Conservation (phyloP, 2,329 filamentous ascomycete species). For the Colletotrichum echinochloae region DNA sequence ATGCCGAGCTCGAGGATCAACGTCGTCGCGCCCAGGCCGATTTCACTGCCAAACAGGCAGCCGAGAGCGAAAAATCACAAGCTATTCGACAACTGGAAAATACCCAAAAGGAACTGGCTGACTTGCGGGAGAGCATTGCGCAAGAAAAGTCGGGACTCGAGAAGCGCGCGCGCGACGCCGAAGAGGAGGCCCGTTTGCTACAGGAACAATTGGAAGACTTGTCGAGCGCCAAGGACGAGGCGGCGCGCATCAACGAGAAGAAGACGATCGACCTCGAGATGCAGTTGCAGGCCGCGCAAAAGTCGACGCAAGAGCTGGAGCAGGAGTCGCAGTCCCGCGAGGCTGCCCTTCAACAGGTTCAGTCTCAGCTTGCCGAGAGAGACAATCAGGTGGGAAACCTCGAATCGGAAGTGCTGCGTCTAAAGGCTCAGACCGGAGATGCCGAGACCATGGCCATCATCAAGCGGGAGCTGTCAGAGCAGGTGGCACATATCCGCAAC, state of each 20-base stretch:
- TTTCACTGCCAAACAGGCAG: slow-evolving; percentile 74
- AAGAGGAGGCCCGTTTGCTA: slow-evolving; percentile 79
- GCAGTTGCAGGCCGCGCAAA: slow-evolving; percentile 60
- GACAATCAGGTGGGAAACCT: slow-evolving; percentile 79
- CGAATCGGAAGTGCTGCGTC: slow-evolving; percentile 83
- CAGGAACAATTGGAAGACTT: slow-evolving; percentile 87
- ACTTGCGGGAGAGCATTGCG: slow-evolving; percentile 62
- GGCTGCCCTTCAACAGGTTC: slow-evolving; percentile 67
- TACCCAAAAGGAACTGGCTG: slow-evolving; percentile 63
- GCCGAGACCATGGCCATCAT: slow-evolving; percentile 87
- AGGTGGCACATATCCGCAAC: slow-evolving; percentile 89
- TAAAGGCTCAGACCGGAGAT: slow-evolving; percentile 90
- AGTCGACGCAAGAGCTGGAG: slow-evolving; percentile 68
- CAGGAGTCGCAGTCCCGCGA: slow-evolving; percentile 69
- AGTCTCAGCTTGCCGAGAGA: slow-evolving; percentile 75
- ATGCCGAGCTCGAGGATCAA: slow-evolving; percentile 85
- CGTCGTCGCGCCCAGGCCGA: slow-evolving; percentile 87
- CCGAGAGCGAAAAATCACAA: slow-evolving; percentile 66
- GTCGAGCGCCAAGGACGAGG: slow-evolving; percentile 73
- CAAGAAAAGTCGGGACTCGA: slow-evolving; percentile 74
- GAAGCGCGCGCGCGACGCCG: slow-evolving; percentile 74
- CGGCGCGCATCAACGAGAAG: slow-evolving; percentile 70
- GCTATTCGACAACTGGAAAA: slow-evolving; percentile 63
- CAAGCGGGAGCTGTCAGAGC: slow-evolving; percentile 88
- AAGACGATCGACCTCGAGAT: slow-evolving; percentile 66